Base-by-base conservation (phyloP, 2,329 filamentous ascomycete species). In the Aureobasidium sp. region DNA sequence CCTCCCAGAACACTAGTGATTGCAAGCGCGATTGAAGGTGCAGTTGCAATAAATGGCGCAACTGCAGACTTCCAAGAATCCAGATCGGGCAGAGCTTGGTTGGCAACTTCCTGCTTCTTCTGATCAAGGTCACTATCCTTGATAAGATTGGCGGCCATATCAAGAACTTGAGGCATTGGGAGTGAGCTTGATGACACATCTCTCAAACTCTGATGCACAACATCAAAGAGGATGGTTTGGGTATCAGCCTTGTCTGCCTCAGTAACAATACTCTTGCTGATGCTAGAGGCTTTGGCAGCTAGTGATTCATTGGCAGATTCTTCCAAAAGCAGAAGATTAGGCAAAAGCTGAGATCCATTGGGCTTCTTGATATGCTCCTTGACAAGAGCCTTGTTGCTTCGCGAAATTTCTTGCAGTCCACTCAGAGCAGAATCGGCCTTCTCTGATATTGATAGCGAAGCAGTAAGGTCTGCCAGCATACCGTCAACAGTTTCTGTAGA, bases 1-100 rank as follows among this genome's bases (percentile, higher is more conserved):
- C 90, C 90, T 0, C 84, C 85, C 7, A 96, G 77, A 29, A 81
- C 81, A 69, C 86, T 92, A 2, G 87, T 90, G 5, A 96, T 82
- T 0, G 90, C 84, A 3, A 96, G 74, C 0, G 90, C 86, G 5
- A 82, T 78, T 63, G 84, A 82, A 2, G 85, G 81, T 1, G 76
- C 67, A 1, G 74, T 69, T 34, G 78, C 71, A 6, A 89, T 73
- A 61, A 91, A 80, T 1, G 75, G 76, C 0, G 71, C 69, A 3
- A 96, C 73, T 14, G 88, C 82, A 14, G 78, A 67, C 67, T 81
- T 79, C 91, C 92, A 97, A 10, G 82, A 74, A 2, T 80, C 61
- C 1, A 68, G 21, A 53, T 61, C 66, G n/a, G 72, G 72, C 16
- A 73, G 49, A n/a, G 67, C 63, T n/a, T 68, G 66, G 25, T 63